Conservation (phyloP, 163 green algal genomes). For the Volvox carteri region DNA sequence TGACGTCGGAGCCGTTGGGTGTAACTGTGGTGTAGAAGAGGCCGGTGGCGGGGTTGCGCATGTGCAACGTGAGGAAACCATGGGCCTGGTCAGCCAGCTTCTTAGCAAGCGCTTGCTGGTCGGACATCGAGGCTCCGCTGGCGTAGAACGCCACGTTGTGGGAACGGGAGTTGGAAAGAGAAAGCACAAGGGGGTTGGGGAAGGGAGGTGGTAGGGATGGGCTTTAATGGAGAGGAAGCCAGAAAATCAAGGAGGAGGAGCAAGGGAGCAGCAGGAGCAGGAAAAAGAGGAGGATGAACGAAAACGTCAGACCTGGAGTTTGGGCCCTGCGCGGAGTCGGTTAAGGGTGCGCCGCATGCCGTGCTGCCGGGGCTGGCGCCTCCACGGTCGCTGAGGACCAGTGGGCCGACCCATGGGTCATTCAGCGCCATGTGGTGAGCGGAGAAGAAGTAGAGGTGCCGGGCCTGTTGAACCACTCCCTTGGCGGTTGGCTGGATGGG, state of each 20-base stretch:
- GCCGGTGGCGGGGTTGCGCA: background rate
- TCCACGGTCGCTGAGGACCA: background rate
- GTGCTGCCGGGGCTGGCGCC: background rate
- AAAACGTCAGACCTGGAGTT: background rate
- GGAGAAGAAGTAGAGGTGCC: conserved; percentile 38
- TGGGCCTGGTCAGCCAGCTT: conserved; percentile 18
- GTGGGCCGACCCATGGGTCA: background rate
- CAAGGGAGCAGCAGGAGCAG: background rate
- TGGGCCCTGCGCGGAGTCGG: background rate
- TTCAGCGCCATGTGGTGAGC: background rate
- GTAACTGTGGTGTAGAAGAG: conserved; percentile 22
- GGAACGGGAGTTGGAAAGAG: background rate
- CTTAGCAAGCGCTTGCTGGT: background rate
- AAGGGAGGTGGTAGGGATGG: too few relatives aligned
- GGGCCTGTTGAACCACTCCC: background rate
- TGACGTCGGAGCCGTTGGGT: background rate
- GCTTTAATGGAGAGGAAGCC: background rate
- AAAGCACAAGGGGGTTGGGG: too few relatives aligned
- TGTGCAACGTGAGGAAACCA: conserved; percentile 8
- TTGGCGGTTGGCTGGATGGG: conserved; percentile 26
- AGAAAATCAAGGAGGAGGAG: background rate
- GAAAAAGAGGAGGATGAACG: background rate
- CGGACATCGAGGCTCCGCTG: background rate
- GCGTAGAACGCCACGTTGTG: background rate
- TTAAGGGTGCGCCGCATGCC: background rate